Base-by-base conservation (phyloP, 495 filamentous ascomycete species). In the Penicillium fimorum region DNA sequence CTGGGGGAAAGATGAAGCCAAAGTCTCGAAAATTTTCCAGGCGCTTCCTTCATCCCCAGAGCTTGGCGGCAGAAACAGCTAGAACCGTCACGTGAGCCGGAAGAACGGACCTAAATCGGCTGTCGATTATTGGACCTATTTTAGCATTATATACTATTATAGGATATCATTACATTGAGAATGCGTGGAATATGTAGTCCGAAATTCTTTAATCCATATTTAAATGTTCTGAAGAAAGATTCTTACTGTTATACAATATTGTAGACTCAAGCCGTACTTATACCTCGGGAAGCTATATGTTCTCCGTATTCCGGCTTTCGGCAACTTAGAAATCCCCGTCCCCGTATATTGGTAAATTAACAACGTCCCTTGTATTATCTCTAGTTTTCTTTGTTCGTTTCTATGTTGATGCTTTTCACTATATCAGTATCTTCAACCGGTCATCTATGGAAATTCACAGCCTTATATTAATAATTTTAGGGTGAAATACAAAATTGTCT, bases 11-110 rank as follows among this genome's bases (percentile, higher is more conserved):
- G 64, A 71, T 76, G 74, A 76, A 74, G 76, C 70, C 66, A 71
- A 78, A 74, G 72, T 76, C 73, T 73, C 63, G 71, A 78, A 79
- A 76, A 76, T 75, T 77, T 78, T 76, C 74, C 70, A 72, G 69
- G 67, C 70, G 64, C 49, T 77, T 74, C 73, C 71, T 61, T 67
- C 63, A 71, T 73, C 73, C 73, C 74, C 71, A 67, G 69, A 74
- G 70, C 71, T 76, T 72, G 72, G 72, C 72, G 66, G 67, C 58
- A 75, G 74, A 76, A 76, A 65, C 65, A 67, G 68, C 72, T 77
- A 75, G 75, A 77, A 75, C 57, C 27, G 59, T 77, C 75, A 77
- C 72, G 72, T 77, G 75, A 47, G 0, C 40, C 35, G 45, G 45
- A 32, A 47, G n/a, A 47, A 20, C 45, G 45, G 45, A 47, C 45